Evolutionary conservation across 352 stramenopile genomes (phyloP), one percentile per base, ranked within the genome.

Genomic region (Paralagenidium karlingii): DNA sequence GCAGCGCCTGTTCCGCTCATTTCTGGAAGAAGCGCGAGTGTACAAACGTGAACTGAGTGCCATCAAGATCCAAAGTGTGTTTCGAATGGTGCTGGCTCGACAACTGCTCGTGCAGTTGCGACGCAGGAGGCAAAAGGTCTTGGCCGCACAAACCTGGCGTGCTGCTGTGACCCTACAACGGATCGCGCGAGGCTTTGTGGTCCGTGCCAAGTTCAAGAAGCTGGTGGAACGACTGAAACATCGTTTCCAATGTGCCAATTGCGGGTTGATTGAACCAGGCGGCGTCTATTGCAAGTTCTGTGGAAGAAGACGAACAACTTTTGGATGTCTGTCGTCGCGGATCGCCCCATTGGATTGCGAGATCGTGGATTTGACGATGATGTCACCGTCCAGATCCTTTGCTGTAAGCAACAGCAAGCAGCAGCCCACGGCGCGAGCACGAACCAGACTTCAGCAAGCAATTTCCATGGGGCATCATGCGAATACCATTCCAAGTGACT

Each of bases 231-330:
- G 60, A 36, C 33, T 75, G 9, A 51, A 62, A 16, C 56, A 81
- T 19, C 54, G 66, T 13, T 83, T 83, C 11, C 38, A 49, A 9
- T 83, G 69, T 26, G 22, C 32, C 3, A 83, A 83, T 42, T 83
- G 69, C 34, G 64, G 69, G 0, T 51, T 62, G 20, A 48, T 81
- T 19, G 69, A 83, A 28, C 66, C 69, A 6, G 52, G 66, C 24
- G 69, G 61, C 3, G 37, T 51, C 2, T 83, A 83, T 49, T 83
- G 69, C 51, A 83, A 83, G 39, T 58, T 64, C 15, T 83, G 69
- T 34, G 69, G 69, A n/a, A 56, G 66, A 1, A 48, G 59, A 5
- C 59, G 67, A 8, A 56, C 49, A 24, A 58, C 47, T 10, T 64
- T 65, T 27, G 52, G n/a, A n/a, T n/a, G n/a, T n/a, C n/a, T n/a